Percentiles rank a stretch among this genome's conserved stretches.
Evolutionary conservation across 495 filamentous ascomycete species (phyloP).

Genomic region (Neurospora tetraspora): DNA sequence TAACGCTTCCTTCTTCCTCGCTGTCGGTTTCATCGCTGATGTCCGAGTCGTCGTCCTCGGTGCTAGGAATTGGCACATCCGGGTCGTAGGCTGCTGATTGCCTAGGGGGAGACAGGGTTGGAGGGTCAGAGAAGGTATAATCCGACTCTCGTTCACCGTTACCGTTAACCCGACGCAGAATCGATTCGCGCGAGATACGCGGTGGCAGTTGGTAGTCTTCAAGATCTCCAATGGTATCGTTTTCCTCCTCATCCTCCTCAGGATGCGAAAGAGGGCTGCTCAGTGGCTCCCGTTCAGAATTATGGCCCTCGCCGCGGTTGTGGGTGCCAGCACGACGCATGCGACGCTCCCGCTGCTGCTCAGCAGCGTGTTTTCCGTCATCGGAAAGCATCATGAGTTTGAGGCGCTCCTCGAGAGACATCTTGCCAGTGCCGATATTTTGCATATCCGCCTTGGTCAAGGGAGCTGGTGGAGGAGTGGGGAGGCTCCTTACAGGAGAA

Average conservation of each 20-base stretch:
- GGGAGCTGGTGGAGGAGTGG: constrained; percentile 55
- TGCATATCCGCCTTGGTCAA: constrained; percentile 62
- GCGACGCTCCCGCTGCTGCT: constrained; percentile 51
- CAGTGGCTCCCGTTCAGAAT: constrained; percentile 34
- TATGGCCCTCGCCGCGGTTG: constrained; percentile 35
- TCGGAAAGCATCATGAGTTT: constrained; percentile 73
- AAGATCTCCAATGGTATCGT: constrained; percentile 45
- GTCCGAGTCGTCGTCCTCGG: constrained; percentile 37
- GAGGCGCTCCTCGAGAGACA: constrained; percentile 74
- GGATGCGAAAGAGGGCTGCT: constrained; percentile 28
- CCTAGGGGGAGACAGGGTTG: constrained; percentile 39
- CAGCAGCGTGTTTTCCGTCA: constrained; percentile 39
- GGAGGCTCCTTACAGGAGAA: constrained; percentile 53
- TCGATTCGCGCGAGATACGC: constrained; percentile 86
- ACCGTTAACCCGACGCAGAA: constrained; percentile 76
- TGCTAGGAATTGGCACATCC: constrained; percentile 75
- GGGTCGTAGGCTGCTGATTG: constrained; percentile 49
- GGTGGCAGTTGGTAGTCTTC: constrained; percentile 56
- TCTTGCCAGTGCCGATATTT: constrained; percentile 53
- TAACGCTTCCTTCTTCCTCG: constrained; percentile 44
- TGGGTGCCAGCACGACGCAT: constrained; percentile 45
- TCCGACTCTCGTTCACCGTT: constrained; percentile 53
- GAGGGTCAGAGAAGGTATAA: constrained; percentile 50
- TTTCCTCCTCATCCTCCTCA: constrained; percentile 25
- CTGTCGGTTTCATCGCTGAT: constrained; percentile 43